Conservation (phyloP, 1,284 basidiomycete species). For the Ceratobasidium sp. region DNA sequence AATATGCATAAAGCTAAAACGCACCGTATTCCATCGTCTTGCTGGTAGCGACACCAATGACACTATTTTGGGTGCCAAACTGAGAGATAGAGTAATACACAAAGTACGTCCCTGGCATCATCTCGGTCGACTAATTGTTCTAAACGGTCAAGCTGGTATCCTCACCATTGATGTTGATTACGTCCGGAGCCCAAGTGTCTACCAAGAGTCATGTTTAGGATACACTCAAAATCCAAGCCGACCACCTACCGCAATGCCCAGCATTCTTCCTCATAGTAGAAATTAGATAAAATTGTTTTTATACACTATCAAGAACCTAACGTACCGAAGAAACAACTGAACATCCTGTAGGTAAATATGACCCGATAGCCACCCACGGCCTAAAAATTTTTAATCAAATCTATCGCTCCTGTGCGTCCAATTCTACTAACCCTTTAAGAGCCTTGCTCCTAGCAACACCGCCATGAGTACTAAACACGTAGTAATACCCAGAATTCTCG, state of each 20-base stretch:
- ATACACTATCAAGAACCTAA: no score
- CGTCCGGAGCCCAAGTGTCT: conserved; percentile 44
- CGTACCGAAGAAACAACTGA: conserved; percentile 41
- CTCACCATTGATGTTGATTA: conserved; percentile 40
- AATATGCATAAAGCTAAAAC: not conserved
- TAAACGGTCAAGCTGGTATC: not conserved
- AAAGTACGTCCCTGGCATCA: conserved; percentile 45
- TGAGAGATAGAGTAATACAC: conserved; percentile 54
- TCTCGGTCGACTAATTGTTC: not conserved
- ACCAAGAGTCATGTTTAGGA: not conserved
- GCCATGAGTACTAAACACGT: conserved; percentile 43
- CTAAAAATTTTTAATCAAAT: not conserved
- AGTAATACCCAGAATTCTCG: conserved; percentile 42
- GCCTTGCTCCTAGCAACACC: conserved; percentile 41
- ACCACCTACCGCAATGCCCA: conserved; percentile 39
- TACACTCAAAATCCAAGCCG: not conserved
- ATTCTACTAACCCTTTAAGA: conserved; percentile 37
- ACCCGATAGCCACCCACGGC: conserved; percentile 42
- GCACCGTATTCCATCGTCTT: conserved; percentile 51
- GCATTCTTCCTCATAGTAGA: conserved; percentile 23
- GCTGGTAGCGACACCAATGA: conserved; percentile 54
- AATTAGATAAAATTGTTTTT: not conserved
- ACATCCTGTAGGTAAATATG: conserved; percentile 42
- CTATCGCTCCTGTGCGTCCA: not conserved
- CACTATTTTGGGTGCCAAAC: conserved; percentile 53